A percentile compares a stretch with the other conserved stretches of the same genome.
Evolutionary conservation across 257 asterid genomes (phyloP).

Genomic region (Fraxinus quadrangulata): DNA sequence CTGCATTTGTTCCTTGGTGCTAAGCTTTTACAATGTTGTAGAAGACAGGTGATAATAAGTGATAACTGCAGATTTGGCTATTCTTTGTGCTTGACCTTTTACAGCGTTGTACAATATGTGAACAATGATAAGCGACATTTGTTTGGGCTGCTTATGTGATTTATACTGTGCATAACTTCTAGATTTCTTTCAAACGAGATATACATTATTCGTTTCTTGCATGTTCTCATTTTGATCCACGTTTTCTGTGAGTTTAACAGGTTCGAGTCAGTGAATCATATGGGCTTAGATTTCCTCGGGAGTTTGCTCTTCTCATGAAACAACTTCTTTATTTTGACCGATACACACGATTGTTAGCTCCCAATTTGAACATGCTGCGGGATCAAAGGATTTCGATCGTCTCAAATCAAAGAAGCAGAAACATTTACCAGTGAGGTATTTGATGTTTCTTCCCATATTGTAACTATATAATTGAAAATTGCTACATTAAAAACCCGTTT

Average conservation of each 20-base stretch:
- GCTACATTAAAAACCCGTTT: neutral
- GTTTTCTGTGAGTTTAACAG: constrained; percentile 34
- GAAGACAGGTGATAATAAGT: neutral
- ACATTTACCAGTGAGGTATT: constrained; percentile 35
- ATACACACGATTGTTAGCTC: constrained; percentile 87
- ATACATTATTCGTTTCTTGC: neutral
- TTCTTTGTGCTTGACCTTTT: neutral
- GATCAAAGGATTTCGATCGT: constrained; percentile 85
- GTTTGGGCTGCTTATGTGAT: neutral
- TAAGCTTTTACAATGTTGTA: neutral
- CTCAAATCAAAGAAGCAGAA: constrained; percentile 50
- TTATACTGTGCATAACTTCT: neutral
- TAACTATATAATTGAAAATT: neutral
- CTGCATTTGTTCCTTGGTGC: neutral
- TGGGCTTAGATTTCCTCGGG: constrained; percentile 92
- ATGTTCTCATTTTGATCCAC: neutral
- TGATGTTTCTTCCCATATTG: neutral
- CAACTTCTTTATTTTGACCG: constrained; percentile 97
- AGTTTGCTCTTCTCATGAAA: constrained; percentile 94
- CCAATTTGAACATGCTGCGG: constrained; percentile 88
- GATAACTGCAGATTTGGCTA: neutral
- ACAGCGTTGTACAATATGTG: neutral
- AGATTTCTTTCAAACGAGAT: neutral
- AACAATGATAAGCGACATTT: neutral
- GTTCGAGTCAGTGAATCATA: constrained; percentile 95